Evolutionary conservation across 2,329 filamentous ascomycete species (phyloP).

Genomic region (Diaporthe ampelina): DNA sequence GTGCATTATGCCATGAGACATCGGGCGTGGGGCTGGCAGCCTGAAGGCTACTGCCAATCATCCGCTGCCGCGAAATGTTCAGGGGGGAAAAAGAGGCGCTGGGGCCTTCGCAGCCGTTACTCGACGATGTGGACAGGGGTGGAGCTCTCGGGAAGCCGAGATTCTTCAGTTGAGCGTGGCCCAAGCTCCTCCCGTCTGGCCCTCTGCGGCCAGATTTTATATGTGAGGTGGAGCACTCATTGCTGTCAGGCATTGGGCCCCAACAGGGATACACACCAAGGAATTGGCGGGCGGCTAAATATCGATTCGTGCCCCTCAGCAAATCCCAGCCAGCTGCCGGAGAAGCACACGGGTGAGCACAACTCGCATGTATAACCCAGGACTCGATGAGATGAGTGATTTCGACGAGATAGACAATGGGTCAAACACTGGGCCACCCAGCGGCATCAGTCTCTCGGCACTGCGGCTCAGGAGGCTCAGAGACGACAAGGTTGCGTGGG

Average conservation of each 20-base stretch:
- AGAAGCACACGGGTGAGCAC: neutral
- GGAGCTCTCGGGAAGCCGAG: constrained; percentile 33
- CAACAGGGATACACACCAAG: constrained; percentile 19
- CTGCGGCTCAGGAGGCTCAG: constrained; percentile 20
- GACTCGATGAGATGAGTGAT: neutral
- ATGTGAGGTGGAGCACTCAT: neutral
- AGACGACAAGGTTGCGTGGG: constrained; percentile 38
- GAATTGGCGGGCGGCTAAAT: constrained; percentile 32
- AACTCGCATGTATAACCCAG: neutral
- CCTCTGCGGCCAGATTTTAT: constrained; percentile 2
- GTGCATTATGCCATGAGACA: neutral
- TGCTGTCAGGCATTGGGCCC: constrained; percentile 3
- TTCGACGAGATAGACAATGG: neutral
- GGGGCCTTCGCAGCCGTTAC: neutral
- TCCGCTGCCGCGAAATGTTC: too few species aligned
- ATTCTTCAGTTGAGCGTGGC: constrained; percentile 9
- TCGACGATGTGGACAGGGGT: constrained; percentile 24
- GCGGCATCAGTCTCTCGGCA: constrained; percentile 2
- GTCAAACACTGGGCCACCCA: constrained; percentile 11
- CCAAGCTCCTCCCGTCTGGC: constrained; percentile 6
- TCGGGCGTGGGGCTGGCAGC: neutral
- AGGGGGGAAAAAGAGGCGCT: neutral
- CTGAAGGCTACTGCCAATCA: neutral
- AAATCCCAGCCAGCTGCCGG: constrained; percentile 8
- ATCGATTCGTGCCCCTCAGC: constrained; percentile 6